These are phyloP conservation scores for Pleurozium schreberi DNA, from an alignment of 225 moss, liverwort and hornwort species.

Conservation along the genomic window DNA sequence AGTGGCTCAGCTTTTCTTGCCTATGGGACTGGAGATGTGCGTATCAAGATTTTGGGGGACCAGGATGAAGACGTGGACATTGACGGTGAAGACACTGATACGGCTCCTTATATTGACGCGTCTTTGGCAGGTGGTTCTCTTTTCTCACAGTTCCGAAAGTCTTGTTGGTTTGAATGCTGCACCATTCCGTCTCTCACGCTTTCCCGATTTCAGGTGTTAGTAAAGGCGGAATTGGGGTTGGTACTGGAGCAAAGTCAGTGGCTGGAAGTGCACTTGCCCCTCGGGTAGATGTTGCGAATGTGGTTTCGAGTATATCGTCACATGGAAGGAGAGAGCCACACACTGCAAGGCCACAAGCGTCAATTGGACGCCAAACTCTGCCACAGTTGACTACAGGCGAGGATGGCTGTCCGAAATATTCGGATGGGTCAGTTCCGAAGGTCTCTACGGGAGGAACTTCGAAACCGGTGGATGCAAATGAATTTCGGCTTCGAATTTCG, in stretches of 20 bases:
- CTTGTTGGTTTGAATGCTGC: background rate
- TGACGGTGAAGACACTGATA: slow-evolving; percentile 19
- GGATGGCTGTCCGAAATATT: background rate
- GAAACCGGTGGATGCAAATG: background rate
- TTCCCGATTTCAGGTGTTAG: background rate
- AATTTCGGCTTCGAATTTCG: background rate
- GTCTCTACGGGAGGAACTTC: background rate
- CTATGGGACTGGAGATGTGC: slow-evolving; percentile 18
- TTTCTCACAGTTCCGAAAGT: background rate
- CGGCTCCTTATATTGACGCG: background rate
- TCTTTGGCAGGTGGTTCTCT: slow-evolving; percentile 10
- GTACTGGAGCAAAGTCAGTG: background rate
- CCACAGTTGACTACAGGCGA: background rate
- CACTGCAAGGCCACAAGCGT: slow-evolving; percentile 8
- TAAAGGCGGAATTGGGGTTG: background rate
- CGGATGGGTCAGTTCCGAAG: background rate
- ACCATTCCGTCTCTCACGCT: background rate
- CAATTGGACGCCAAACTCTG: slow-evolving; percentile 10
- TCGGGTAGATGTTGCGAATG: background rate
- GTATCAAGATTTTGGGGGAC: slow-evolving; percentile 10
- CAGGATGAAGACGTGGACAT: slow-evolving; percentile 45
- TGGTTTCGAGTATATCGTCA: slow-evolving; percentile 6
- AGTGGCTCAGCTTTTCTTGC: slow-evolving; percentile 2
- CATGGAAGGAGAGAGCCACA: slow-evolving; percentile 4
- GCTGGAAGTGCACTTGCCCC: slow-evolving; percentile 4